Percentiles rank a stretch among this genome's conserved stretches.
Evolutionary conservation across 768 basidiomycete genomes (phyloP).

Genomic region (Calvatia gigantea): DNA sequence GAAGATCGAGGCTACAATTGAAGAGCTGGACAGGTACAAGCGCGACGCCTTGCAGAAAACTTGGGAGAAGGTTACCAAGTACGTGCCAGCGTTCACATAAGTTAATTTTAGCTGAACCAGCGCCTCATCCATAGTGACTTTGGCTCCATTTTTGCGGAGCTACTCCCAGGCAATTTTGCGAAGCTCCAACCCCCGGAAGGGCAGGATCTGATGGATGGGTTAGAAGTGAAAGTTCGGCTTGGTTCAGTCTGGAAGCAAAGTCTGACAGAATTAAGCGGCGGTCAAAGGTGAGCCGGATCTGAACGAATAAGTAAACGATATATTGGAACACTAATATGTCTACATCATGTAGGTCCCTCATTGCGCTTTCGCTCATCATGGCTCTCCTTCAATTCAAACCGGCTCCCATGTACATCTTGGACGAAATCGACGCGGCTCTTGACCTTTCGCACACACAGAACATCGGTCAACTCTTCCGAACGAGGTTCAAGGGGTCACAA

Average conservation of each 20-base stretch:
- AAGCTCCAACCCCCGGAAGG: constrained; percentile 93
- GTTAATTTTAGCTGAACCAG: not conserved
- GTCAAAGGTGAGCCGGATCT: constrained; percentile 77
- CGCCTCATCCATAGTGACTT: constrained; percentile 84
- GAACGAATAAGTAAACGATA: not conserved
- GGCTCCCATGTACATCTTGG: constrained; percentile 98
- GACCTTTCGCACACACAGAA: constrained; percentile 97
- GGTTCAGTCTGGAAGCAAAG: constrained; percentile 98
- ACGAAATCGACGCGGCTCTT: constrained; percentile 97
- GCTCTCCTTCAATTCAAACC: constrained; percentile 98
- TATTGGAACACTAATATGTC: not conserved
- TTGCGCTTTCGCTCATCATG: constrained; percentile 98
- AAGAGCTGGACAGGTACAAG: constrained; percentile 91
- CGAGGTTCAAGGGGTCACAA: constrained; percentile 95
- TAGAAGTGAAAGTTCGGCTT: constrained; percentile 95
- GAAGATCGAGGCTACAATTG: constrained; percentile 94
- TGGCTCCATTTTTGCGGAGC: constrained; percentile 92
- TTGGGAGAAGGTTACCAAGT: constrained; percentile 95
- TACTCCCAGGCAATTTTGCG: constrained; percentile 94
- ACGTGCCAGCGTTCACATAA: constrained; percentile 25
- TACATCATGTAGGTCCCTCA: constrained; percentile 70
- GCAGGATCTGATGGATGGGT: constrained; percentile 88
- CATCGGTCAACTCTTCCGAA: constrained; percentile 96
- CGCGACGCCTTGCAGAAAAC: constrained; percentile 90
- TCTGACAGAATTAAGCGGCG: constrained; percentile 94